Percentiles rank a stretch among this genome's conserved stretches.
These are phyloP conservation scores for Macrotyloma uniflorum DNA, from an alignment of 306 rosid genomes.

Conservation along the genomic window DNA sequence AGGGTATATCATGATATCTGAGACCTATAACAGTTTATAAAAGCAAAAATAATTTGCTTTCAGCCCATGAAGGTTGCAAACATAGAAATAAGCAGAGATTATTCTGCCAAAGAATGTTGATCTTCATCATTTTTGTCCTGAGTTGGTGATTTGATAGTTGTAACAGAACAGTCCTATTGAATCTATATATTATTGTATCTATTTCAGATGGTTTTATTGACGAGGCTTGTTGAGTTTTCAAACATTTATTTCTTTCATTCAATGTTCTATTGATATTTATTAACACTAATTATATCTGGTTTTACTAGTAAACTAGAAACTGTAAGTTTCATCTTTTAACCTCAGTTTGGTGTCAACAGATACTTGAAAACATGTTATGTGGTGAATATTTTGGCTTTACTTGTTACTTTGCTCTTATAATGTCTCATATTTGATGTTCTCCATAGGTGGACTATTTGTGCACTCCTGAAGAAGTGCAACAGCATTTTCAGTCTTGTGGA, in stretches of 20 bases:
- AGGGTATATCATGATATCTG: neutral
- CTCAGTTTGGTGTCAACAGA: neutral
- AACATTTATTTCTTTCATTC: neutral
- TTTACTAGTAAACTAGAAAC: neutral
- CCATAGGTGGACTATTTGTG: slow-evolving; percentile 73
- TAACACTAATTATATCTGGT: neutral
- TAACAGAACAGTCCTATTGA: neutral
- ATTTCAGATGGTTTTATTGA: slow-evolving; percentile 5
- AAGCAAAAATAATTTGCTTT: slow-evolving; percentile 4
- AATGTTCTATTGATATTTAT: neutral
- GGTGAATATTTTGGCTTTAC: slow-evolving; percentile 15
- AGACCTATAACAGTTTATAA: neutral
- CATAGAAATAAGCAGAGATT: neutral
- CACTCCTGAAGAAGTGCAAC: slow-evolving; percentile 88
- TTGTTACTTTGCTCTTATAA: neutral
- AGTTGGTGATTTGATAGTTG: slow-evolving; percentile 12
- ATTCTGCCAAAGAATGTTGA: slow-evolving; percentile 12
- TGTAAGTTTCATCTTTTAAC: neutral
- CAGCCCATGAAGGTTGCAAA: neutral
- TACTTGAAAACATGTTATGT: neutral
- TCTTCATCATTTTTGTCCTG: neutral
- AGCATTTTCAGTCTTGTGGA: slow-evolving; percentile 80
- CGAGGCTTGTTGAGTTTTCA: neutral
- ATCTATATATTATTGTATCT: neutral
- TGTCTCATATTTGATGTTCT: slow-evolving; percentile 16